Evolutionary conservation across 129 eudicot species (phyloP).

Genomic region (Flaveria bidentis): DNA sequence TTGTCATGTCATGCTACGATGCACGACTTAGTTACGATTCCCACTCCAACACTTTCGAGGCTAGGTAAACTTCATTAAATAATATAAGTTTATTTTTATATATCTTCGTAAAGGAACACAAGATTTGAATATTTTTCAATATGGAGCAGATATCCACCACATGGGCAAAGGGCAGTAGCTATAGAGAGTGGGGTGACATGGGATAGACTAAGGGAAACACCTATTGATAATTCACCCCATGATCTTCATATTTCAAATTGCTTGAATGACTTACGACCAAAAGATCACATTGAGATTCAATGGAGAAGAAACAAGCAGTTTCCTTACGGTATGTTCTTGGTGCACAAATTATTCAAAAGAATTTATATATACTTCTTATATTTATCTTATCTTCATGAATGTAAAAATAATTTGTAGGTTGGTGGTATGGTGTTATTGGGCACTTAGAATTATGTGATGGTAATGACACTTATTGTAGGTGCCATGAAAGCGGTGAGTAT

Average conservation of each 20-base stretch:
- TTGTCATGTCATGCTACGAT: slow-evolving; percentile 76
- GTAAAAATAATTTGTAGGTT: slow-evolving; percentile 47
- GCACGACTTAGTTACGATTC: slow-evolving; percentile 70
- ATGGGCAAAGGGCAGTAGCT: slow-evolving; percentile 61
- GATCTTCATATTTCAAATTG: slow-evolving; percentile 64
- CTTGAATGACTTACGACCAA: slow-evolving; percentile 55
- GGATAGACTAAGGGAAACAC: slow-evolving; percentile 70
- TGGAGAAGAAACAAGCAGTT: slow-evolving; percentile 87
- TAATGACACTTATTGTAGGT: slow-evolving; percentile 56
- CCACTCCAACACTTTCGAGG: slow-evolving; percentile 66
- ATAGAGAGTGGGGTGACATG: slow-evolving; percentile 62
- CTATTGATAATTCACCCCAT: slow-evolving; percentile 55
- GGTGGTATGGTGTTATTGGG: slow-evolving; percentile 95
- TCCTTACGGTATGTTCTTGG: slow-evolving; percentile 55
- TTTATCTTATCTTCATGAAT: not conserved
- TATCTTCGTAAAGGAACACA: not conserved
- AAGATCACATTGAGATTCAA: slow-evolving; percentile 81
- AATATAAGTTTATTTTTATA: not conserved
- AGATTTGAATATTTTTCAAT: not conserved
- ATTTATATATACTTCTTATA: not conserved
- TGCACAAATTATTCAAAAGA: not conserved
- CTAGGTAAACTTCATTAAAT: slow-evolving; percentile 48
- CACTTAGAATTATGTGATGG: slow-evolving; percentile 83
- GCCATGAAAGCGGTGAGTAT: slow-evolving; percentile 63
- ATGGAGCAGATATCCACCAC: slow-evolving; percentile 69